Evolutionary conservation across 2,329 filamentous ascomycete genomes (phyloP), one percentile per base, ranked within the genome.

Genomic region (Fragosphaeria purpurea): DNA sequence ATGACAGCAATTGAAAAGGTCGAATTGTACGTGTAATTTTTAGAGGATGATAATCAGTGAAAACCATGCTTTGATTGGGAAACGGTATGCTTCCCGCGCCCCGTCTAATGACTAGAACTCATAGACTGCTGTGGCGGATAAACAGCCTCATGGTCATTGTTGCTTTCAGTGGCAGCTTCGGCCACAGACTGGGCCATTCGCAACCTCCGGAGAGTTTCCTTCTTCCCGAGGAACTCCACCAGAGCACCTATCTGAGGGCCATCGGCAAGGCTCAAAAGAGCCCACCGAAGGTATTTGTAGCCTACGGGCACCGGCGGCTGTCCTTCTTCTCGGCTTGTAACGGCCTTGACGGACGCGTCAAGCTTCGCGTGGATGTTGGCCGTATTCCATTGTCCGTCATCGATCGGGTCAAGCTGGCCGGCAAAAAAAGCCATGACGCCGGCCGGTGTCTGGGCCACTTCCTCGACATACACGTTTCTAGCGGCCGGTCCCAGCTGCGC

Each of bases 221-320:
- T 44, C 40, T 50, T 59, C 1, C 65, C 65, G 31, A 67, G 47
- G 3, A 64, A 55, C 22, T 56, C 51, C 53, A 67, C 59, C 8
- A 63, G 46, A 9, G 54, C 48, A 4, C 50, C 48, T 1, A 65
- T 49, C 5, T 60, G 55, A 9, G 60, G 54, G 0, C 63, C 63
- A 12, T 58, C 43, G 30, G 55, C 53, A 11, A 56, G 50, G 5
- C 55, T 61, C 2, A 63, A 34, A n/a, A 67, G 53, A 6, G 58
- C 63, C 62, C 64, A 64, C 1, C 65, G 58, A 22, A 66, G 44
- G 12, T 60, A 54, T 30, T 56, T 60, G 51, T 58, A 65, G 10
- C 60, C 58, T 1, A 46, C 53, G 6, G 52, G 45, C 5, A 41
- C 39, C 10, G 51, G 42, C 6, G 41, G 3, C n/a, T 45, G 39